Evolutionary conservation across 345 rosid species (phyloP), one percentile per base, ranked within the genome.

Genomic region (Lepidium africanum): DNA sequence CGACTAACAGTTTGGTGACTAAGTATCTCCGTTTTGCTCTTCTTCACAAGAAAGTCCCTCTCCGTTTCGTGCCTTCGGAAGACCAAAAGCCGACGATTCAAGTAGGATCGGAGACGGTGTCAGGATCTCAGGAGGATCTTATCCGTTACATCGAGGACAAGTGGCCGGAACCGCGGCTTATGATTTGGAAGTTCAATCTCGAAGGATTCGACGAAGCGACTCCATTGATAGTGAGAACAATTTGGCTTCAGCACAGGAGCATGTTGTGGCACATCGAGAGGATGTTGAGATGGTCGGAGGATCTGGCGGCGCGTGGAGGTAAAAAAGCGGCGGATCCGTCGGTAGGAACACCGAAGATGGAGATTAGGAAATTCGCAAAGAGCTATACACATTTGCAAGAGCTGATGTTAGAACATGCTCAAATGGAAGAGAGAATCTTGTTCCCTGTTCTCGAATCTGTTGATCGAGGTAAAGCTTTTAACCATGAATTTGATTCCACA

Each of bases 351-450:
- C 85, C 84, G 9, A 80, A 61, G 73, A 88, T 88, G 91, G 95
- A 88, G 84, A 68, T 83, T 12, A 80, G 67, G 65, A 88, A 88
- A 65, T 86, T 88, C 9, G 81, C 65, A 4, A 79, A 75, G 75
- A 78, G 83, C 46, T 86, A 88, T 14, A 56, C 84, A 1, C 77
- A 72, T 78, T 27, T 88, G 60, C 80, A 84, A 49, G 95, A 88
- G 75, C 10, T 88, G 41, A 74, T 88, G 95, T 17, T 88, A 9
- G 95, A 88, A 32, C 91, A 88, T 63, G 95, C 91, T 64, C 95
- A 80, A 51, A 86, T 88, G 95, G 95, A 88, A 77, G 95, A 88
- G 82, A 79, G 79, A 64, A 70, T 84, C 30, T 69, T 88, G 21
- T 88, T 88, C 61, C 95, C 91, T 10, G 38, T 84, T n/a, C 77